Conservation (phyloP, 2,329 filamentous ascomycete genomes). For the Colletotrichum higginsianum region DNA sequence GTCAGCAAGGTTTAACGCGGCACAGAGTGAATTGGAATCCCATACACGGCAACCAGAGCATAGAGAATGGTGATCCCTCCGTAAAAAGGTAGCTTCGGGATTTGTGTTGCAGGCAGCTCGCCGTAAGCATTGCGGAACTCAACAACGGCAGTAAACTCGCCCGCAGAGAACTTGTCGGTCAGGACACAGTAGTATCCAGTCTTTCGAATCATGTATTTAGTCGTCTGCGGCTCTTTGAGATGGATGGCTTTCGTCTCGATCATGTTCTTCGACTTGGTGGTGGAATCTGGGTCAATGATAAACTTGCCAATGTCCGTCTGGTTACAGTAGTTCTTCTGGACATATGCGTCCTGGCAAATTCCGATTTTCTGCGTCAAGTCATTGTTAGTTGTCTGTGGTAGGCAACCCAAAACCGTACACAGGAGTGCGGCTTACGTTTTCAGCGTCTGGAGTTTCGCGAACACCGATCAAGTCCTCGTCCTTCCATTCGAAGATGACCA, state of each 20-base stretch:
- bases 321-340: conserved; percentile 81
- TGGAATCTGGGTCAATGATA: conserved; percentile 83
- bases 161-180: conserved; percentile 77
- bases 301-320: conserved; percentile 86
- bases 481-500: conserved; percentile 95
- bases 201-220: conserved; percentile 88
- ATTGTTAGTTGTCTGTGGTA: conserved; percentile 50
- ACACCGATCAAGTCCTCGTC: conserved; percentile 86
- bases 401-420: background rate
- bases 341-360: conserved; percentile 82
- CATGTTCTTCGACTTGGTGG: conserved; percentile 76
- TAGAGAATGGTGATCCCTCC: conserved; percentile 95
- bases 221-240: conserved; percentile 78
- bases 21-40: conserved; percentile 38
- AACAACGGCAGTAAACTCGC: conserved; percentile 83
- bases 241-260: conserved; percentile 88
- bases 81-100: conserved; percentile 97
- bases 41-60: conserved; percentile 82
- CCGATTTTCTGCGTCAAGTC: conserved; percentile 53
- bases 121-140: conserved; percentile 98
- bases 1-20: conserved; percentile 42
- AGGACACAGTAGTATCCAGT: conserved; percentile 98
- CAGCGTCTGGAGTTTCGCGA: conserved; percentile 67
- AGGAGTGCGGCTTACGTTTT: conserved; percentile 61
- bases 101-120: conserved; percentile 94